Evolutionary conservation across 768 basidiomycete genomes (phyloP), one percentile per base, ranked within the genome.

Genomic region (Xanthoconium stramineum): DNA sequence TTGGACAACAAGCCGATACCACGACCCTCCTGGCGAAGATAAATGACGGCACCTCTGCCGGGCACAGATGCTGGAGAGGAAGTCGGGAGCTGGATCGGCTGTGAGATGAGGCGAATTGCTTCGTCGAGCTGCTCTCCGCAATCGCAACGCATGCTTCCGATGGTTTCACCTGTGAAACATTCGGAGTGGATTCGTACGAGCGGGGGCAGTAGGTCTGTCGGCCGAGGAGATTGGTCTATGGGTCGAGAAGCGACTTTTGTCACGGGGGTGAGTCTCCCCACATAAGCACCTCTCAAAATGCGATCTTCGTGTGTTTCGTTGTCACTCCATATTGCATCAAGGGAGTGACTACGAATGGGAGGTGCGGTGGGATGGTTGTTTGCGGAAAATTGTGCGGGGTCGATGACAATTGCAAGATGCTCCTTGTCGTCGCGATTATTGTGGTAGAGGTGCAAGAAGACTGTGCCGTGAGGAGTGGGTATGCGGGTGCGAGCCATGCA

Each of bases 41-140:
- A 99, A 52, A 98, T 80, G 59, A 98, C 88, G 5, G 88, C 94
- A 17, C 97, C 97, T 8, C 95, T 85, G 7, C 93, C 93, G 0
- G 90, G 89, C 30, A 93, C 83, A 3, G 70, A 72, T 17, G 68
- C 62, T 38, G 70, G 61, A 50, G 73, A 63, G 12, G 72, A 53
- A 12, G 75, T 61, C 10, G 78, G 75, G 55, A 84, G 66, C 15
- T 75, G 68, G 64, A 88, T 80, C 44, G 91, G 84, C 69, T 83
- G 80, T 14, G 88, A 86, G 64, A 98, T 93, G 64, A 86, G 86
- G 12, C 92, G 83, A 58, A 98, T 85, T n/a, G 97, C 94, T 69
- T 98, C 96, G 73, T 98, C 95, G 5, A 99, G 80, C 71, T 99
- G 97, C 73, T 98, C 95, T 14, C 97, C 97, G 67, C 97, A 99